phyloP scores from a whole-genome alignment of 2,329 filamentous ascomycete genomes.

The Diplodia mutila region DNA sequence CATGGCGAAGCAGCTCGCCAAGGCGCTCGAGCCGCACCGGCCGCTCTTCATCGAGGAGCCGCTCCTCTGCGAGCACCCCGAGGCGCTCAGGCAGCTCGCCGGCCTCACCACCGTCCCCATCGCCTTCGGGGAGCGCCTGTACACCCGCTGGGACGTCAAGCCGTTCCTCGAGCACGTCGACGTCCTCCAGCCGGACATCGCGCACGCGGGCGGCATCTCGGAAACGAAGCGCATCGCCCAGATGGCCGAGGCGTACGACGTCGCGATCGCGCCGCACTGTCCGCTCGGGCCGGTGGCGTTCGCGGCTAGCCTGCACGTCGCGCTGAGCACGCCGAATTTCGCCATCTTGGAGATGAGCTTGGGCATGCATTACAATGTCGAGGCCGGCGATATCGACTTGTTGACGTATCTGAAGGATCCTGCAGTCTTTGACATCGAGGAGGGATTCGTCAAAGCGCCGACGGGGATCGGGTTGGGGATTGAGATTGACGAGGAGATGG shows the following conservation, averaged over 20 bases:
- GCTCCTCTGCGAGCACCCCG: constrained; percentile 69
- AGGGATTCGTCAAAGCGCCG: constrained; percentile 66
- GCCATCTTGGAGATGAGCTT: constrained; percentile 78
- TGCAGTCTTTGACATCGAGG: constrained; percentile 66
- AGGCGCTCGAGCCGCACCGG: constrained; percentile 65
- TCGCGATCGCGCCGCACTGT: constrained; percentile 73
- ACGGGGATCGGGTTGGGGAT: constrained; percentile 68
- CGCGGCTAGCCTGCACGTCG: constrained; percentile 71
- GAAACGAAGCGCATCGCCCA: constrained; percentile 70
- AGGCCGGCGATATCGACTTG: constrained; percentile 40
- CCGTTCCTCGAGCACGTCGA: constrained; percentile 73
- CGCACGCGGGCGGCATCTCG: constrained; percentile 72
- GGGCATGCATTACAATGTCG: constrained; percentile 75
- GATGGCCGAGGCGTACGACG: constrained; percentile 75
- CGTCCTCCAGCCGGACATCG: constrained; percentile 73
- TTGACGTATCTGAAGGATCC: constrained; percentile 68
- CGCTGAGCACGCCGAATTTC: constrained; percentile 62
- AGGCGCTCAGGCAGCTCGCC: constrained; percentile 65
- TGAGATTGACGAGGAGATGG: constrained; percentile 68
- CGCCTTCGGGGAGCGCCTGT: constrained; percentile 71
- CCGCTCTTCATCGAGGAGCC: constrained; percentile 80
- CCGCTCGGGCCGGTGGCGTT: constrained; percentile 73
- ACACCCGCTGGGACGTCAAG: constrained; percentile 74
- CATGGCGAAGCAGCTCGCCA: constrained; percentile 76
- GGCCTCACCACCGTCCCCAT: constrained; percentile 65